A percentile compares a stretch with the other conserved stretches of the same genome.
Conservation (phyloP, 106 monocot genomes). For the Acanthochlamys bracteata region DNA sequence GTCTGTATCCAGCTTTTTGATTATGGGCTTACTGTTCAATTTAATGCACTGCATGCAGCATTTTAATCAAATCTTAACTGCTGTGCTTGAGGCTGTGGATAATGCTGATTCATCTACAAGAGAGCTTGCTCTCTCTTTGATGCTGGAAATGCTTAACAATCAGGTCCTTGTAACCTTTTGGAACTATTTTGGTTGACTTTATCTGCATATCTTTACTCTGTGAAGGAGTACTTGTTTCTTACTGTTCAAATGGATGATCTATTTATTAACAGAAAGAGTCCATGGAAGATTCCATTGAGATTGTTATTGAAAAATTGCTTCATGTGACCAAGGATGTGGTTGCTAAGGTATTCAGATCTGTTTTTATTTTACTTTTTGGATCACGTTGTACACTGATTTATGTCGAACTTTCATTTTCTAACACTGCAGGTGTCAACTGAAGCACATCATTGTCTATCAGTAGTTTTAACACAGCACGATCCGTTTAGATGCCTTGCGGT, state of each 20-base stretch:
- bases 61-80: conserved; percentile 94
- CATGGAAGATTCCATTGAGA: conserved; percentile 92
- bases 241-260: neutral
- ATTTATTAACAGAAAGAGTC: conserved; percentile 41
- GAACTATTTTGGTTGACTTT: neutral
- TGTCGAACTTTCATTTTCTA: conserved; percentile 2
- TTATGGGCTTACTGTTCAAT: neutral
- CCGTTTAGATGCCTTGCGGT: conserved; percentile 89
- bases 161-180: conserved; percentile 42
- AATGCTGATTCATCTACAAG: conserved; percentile 65
- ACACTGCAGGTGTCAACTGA: conserved; percentile 79
- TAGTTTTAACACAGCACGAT: conserved; percentile 68
- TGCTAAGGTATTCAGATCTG: conserved; percentile 48
- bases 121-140: conserved; percentile 78
- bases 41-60: conserved; percentile 38
- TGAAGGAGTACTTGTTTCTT: neutral
- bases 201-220: neutral
- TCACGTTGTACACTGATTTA: neutral
- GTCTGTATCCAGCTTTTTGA: neutral
- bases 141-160: conserved; percentile 80
- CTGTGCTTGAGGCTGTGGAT: conserved; percentile 84
- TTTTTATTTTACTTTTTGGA: neutral
- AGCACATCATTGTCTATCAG: conserved; percentile 67
- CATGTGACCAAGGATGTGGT: conserved; percentile 60
- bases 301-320: conserved; percentile 90